Evolutionary conservation across 441 rosid species (phyloP).

Genomic region (Theobroma grandiflorum): DNA sequence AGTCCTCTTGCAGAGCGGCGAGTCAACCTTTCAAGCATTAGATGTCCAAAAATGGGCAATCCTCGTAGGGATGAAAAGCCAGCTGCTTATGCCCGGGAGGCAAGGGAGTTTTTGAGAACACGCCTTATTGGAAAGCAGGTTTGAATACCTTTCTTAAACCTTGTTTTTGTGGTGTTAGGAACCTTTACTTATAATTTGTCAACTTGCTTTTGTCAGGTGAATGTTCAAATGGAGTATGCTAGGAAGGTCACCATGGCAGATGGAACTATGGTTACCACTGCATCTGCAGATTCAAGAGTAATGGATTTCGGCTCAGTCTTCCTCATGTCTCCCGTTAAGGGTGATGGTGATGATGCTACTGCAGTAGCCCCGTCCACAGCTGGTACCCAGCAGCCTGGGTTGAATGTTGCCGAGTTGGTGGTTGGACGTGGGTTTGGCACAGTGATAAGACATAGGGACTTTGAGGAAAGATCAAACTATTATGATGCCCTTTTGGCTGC

Average conservation of each 20-base stretch:
- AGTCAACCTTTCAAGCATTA: slow-evolving; percentile 92
- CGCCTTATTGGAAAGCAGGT: slow-evolving; percentile 85
- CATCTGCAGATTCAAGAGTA: slow-evolving; percentile 64
- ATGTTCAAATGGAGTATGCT: slow-evolving; percentile 91
- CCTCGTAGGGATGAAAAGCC: slow-evolving; percentile 89
- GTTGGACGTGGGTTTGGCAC: slow-evolving; percentile 80
- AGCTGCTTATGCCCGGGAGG: slow-evolving; percentile 90
- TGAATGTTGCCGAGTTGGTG: slow-evolving; percentile 84
- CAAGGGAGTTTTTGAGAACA: slow-evolving; percentile 80
- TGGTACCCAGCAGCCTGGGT: slow-evolving; percentile 65
- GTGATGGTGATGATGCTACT: slow-evolving; percentile 64
- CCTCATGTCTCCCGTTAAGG: slow-evolving; percentile 63
- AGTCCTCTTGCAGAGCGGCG: slow-evolving; percentile 90
- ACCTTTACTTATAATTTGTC: background rate
- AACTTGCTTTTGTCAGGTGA: slow-evolving; percentile 61
- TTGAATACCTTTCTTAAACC: slow-evolving; percentile 26
- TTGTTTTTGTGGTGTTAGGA: background rate
- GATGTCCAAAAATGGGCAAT: slow-evolving; percentile 92
- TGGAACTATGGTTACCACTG: slow-evolving; percentile 56
- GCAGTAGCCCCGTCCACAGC: slow-evolving; percentile 50
- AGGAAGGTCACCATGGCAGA: slow-evolving; percentile 78
- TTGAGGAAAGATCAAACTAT: slow-evolving; percentile 95
- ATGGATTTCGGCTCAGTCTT: slow-evolving; percentile 98
- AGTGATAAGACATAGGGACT: slow-evolving; percentile 87
- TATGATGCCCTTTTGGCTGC: slow-evolving; percentile 94